Conservation (phyloP, 2,329 filamentous ascomycete species). For the Epichloe bromicola region DNA sequence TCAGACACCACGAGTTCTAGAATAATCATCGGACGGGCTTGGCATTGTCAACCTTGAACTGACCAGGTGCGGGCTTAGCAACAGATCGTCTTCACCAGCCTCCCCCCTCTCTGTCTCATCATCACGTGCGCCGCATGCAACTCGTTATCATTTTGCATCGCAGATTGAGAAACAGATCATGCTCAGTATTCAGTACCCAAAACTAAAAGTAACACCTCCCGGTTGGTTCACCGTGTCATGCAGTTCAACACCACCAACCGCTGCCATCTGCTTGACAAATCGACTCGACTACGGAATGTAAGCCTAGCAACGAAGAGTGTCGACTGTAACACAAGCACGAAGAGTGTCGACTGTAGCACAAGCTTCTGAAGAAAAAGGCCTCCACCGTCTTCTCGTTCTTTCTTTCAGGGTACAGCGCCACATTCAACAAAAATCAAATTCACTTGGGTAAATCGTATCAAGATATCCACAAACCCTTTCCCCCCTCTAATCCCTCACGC, state of each 20-base stretch:
- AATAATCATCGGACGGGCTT: background rate
- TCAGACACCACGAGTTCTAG: background rate
- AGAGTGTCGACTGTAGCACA: background rate
- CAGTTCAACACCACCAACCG: background rate
- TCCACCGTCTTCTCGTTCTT: background rate
- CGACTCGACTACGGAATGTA: no score
- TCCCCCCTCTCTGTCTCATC: no score
- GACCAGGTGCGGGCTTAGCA: no score
- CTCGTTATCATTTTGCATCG: no score
- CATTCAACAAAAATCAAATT: background rate
- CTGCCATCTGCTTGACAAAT: no score
- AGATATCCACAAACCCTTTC: background rate
- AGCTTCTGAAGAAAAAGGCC: background rate
- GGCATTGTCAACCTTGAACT: no score
- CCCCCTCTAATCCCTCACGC: no score
- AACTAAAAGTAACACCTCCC: no score
- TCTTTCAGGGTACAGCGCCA: background rate
- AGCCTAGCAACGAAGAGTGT: no score
- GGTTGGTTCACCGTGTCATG: no score
- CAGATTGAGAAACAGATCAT: background rate
- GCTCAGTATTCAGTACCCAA: background rate
- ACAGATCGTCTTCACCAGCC: no score
- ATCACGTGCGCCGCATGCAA: no score
- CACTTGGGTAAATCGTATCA: background rate
- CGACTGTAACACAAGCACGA: background rate